A percentile compares a stretch with the other conserved stretches of the same genome.
Conservation (phyloP, 2,329 filamentous ascomycete genomes). For the Cladophialophora psammophila region DNA sequence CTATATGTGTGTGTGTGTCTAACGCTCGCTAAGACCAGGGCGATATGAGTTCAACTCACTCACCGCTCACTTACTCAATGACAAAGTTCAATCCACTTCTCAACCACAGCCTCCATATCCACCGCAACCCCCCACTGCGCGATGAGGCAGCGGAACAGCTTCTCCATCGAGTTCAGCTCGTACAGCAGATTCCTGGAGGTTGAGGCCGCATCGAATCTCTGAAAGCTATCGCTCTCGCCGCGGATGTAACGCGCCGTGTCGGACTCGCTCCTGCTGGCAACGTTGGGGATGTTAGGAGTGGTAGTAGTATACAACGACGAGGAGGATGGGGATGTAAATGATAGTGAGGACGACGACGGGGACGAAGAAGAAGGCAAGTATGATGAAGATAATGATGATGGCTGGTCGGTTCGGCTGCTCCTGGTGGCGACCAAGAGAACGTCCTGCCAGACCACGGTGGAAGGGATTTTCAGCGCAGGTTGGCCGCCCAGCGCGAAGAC, state of each 20-base stretch:
- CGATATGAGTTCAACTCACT: too few relatives aligned
- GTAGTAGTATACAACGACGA: not conserved
- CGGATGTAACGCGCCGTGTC: constrained; percentile 51
- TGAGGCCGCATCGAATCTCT: constrained; percentile 40
- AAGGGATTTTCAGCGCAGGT: constrained; percentile 49
- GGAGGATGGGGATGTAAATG: not conserved
- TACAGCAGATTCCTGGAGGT: constrained; percentile 54
- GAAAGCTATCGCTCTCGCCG: constrained; percentile 42
- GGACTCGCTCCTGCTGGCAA: constrained; percentile 29
- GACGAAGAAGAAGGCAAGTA: too few relatives aligned
- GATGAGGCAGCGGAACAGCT: constrained; percentile 53
- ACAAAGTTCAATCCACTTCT: constrained; percentile 54
- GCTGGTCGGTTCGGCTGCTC: not conserved
- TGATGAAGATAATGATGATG: not conserved
- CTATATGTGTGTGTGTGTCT: too few relatives aligned
- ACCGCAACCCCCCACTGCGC: constrained; percentile 56
- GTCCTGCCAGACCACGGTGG: constrained; percentile 52
- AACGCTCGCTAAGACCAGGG: too few relatives aligned
- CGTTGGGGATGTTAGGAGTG: not conserved
- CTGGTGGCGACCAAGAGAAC: constrained; percentile 27
- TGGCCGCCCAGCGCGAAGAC: constrained; percentile 51
- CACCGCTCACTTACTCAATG: constrained; percentile 41
- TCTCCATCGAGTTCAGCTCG: constrained; percentile 57
- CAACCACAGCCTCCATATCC: constrained; percentile 56
- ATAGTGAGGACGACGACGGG: too few relatives aligned